Conservation (phyloP, 257 asterid species). For the Vinca minor region DNA sequence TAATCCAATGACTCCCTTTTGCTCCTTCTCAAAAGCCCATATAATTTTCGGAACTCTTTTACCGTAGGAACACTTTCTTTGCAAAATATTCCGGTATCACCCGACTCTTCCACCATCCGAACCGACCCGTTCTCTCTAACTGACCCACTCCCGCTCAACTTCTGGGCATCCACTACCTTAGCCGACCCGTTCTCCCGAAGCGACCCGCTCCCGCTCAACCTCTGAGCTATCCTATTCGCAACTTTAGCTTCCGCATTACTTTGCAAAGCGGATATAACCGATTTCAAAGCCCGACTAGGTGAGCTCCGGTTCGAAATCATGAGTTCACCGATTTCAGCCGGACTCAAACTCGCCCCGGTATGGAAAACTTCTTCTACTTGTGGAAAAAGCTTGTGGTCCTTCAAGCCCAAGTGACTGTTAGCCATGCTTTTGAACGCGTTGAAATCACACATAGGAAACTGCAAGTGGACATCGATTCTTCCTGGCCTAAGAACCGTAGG, state of each 20-base stretch:
- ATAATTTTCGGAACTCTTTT: slow-evolving; percentile 60
- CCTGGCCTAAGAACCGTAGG: slow-evolving; percentile 74
- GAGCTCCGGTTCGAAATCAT: slow-evolving; percentile 86
- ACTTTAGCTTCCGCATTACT: slow-evolving; percentile 28
- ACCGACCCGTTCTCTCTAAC: no score
- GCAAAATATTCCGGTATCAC: slow-evolving; percentile 31
- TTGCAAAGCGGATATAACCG: slow-evolving; percentile 72
- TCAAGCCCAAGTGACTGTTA: slow-evolving; percentile 59
- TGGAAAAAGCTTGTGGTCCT: slow-evolving; percentile 68
- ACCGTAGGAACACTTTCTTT: slow-evolving; percentile 43
- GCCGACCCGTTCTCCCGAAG: slow-evolving; percentile 40
- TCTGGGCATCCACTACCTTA: no score
- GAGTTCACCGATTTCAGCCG: slow-evolving; percentile 72
- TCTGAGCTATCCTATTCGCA: slow-evolving; percentile 34
- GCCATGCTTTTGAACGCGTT: slow-evolving; percentile 63
- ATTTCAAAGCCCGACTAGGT: slow-evolving; percentile 70
- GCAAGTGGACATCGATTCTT: slow-evolving; percentile 66
- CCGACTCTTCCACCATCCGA: slow-evolving; percentile 32
- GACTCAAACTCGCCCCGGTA: slow-evolving; percentile 69
- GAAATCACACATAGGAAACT: slow-evolving; percentile 78
- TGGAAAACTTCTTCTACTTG: slow-evolving; percentile 77
- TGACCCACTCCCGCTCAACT: no score
- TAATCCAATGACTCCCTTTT: slow-evolving; percentile 47
- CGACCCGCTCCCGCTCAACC: slow-evolving; percentile 42
- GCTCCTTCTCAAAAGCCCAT: slow-evolving; percentile 64